These are phyloP conservation scores for Euphorbia tirucalli DNA, from an alignment of 345 rosid genomes.

Conservation along the genomic window DNA sequence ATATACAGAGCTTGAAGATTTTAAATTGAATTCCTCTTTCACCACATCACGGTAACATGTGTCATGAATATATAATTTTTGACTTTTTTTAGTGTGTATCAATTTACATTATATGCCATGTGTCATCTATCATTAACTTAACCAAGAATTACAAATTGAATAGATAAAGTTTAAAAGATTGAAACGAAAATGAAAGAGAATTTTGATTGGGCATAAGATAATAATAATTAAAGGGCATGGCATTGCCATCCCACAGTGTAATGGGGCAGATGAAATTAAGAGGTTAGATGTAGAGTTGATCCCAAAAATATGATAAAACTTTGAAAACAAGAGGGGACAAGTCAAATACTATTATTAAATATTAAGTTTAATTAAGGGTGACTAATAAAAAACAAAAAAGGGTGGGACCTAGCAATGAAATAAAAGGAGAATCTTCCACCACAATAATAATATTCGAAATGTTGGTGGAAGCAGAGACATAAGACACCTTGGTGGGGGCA, in stretches of 20 bases:
- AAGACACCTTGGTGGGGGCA: constrained; percentile 45
- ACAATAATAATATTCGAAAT: constrained; percentile 51
- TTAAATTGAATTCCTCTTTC: no score
- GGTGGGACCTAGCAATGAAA: constrained; percentile 30
- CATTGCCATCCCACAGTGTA: not conserved
- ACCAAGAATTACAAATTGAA: no score
- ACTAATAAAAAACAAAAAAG: not conserved
- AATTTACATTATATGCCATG: no score
- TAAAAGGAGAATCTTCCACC: constrained; percentile 42
- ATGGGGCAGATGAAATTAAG: not conserved
- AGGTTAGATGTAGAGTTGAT: constrained; percentile 17
- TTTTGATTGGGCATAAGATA: no score
- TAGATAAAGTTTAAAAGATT: no score
- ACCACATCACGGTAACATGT: no score
- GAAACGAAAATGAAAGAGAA: no score
- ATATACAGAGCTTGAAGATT: no score
- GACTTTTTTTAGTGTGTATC: no score
- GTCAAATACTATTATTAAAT: constrained; percentile 12
- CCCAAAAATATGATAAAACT: not conserved
- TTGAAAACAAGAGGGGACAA: not conserved
- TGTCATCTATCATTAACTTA: no score
- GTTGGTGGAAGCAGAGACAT: constrained; percentile 46
- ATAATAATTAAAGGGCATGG: not conserved
- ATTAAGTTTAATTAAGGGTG: constrained; percentile 6
- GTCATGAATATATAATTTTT: no score